Percentiles rank a stretch among this genome's conserved stretches.
These are phyloP conservation scores for Barnettozyma sucrosica DNA, from an alignment of 805 yeast species.

Conservation along the genomic window DNA sequence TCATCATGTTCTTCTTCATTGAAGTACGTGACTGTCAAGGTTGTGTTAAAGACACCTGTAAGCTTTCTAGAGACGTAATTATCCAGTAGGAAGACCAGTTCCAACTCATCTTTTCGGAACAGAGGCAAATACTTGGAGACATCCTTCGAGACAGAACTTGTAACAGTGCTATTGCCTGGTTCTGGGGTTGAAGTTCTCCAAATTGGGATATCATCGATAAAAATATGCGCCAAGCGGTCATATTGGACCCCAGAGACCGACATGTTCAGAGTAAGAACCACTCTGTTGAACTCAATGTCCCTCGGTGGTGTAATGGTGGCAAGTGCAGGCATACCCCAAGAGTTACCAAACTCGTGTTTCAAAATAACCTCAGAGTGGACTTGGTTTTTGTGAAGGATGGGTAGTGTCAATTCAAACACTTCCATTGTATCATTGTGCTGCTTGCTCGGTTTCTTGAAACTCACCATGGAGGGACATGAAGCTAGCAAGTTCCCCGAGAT, in stretches of 20 bases:
- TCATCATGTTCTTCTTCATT: conserved; percentile 22
- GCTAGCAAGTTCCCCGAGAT: neutral
- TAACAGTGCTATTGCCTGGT: conserved; percentile 49
- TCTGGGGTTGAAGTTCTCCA: conserved; percentile 88
- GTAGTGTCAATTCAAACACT: conserved; percentile 23
- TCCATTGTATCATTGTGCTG: conserved; percentile 6
- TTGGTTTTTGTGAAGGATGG: conserved; percentile 16
- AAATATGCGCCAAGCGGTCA: conserved; percentile 61
- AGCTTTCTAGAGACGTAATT: conserved; percentile 49
- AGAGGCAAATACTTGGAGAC: conserved; percentile 48
- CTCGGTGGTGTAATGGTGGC: conserved; percentile 41
- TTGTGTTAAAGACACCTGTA: conserved; percentile 55
- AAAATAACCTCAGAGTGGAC: conserved; percentile 38
- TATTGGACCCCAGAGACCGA: conserved; percentile 55
- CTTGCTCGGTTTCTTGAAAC: neutral
- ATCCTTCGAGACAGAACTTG: conserved; percentile 54
- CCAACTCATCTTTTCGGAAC: conserved; percentile 36
- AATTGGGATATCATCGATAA: conserved; percentile 54
- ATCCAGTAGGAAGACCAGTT: conserved; percentile 55
- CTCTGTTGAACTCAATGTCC: conserved; percentile 41
- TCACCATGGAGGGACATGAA: neutral
- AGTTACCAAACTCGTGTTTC: conserved; percentile 46
- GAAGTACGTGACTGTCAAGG: conserved; percentile 48
- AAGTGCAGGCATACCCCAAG: conserved; percentile 54
- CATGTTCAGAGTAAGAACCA: conserved; percentile 47